Conservation (phyloP, 2,329 filamentous ascomycete species). For the Trichoderma sp. region DNA sequence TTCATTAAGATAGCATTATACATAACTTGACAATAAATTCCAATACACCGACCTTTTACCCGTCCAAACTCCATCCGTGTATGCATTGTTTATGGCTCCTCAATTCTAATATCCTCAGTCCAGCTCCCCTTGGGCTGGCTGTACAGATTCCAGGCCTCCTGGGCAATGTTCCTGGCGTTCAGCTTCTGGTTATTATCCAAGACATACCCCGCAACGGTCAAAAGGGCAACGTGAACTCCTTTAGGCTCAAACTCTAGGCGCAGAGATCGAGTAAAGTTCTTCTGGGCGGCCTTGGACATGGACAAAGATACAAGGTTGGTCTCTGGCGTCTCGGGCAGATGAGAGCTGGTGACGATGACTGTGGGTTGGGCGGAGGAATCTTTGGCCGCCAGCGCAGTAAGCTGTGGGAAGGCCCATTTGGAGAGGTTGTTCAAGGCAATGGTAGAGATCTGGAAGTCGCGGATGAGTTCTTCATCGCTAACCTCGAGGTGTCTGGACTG, state of each 20-base stretch:
- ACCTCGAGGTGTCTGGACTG: slow-evolving; percentile 41
- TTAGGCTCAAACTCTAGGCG: slow-evolving; percentile 35
- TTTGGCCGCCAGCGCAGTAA: slow-evolving; percentile 33
- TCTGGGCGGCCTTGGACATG: slow-evolving; percentile 49
- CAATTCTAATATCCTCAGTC: slow-evolving; percentile 15
- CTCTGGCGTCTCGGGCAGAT: slow-evolving; percentile 45
- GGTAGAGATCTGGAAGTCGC: slow-evolving; percentile 49
- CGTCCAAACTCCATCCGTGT: not conserved
- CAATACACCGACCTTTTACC: not conserved
- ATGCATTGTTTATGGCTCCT: not conserved
- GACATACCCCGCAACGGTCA: slow-evolving; percentile 42
- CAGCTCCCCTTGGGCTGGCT: slow-evolving; percentile 16
- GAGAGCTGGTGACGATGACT: slow-evolving; percentile 47
- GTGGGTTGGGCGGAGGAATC: slow-evolving; percentile 37
- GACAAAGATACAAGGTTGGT: slow-evolving; percentile 48
- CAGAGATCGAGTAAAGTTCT: slow-evolving; percentile 47
- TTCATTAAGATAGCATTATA: not conserved
- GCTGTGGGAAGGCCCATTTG: slow-evolving; percentile 45
- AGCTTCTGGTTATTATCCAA: slow-evolving; percentile 13
- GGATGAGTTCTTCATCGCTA: slow-evolving; percentile 42
- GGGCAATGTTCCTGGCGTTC: slow-evolving; percentile 23
- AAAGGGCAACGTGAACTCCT: slow-evolving; percentile 46
- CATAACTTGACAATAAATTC: not conserved
- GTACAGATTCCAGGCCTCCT: slow-evolving; percentile 22
- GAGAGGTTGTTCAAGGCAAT: slow-evolving; percentile 46